Evolutionary conservation across 2,329 filamentous ascomycete species (phyloP), one percentile per base, ranked within the genome.

Genomic region (Penicillium sp.): DNA sequence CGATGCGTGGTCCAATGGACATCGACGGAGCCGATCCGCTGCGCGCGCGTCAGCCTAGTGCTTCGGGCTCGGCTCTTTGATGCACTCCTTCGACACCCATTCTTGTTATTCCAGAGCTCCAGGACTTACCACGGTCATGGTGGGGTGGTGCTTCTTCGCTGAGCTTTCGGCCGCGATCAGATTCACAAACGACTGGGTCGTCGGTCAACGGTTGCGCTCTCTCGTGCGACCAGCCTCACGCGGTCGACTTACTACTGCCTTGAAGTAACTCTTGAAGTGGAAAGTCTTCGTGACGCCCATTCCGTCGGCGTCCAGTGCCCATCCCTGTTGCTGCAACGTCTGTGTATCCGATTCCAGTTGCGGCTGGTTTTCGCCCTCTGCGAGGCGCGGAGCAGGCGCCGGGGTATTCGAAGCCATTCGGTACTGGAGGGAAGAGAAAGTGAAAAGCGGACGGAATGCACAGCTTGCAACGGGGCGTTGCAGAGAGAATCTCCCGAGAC

Each of bases 1-100:
- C 51, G 47, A 53, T 69, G 65, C 28, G 65, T 68, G 11, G 65
- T 67, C 65, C 65, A 69, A 52, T 65, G 58, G 37, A 67, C 51
- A 44, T 64, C 58, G 25, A 67, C 63, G 2, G 62, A 64, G 5
- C 63, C 63, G 43, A 65, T 54, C 32, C 61, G 53, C 62, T 65
- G 36, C 11, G 16, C 3, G 11, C 36, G 19, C 14, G 19, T 51
- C 20, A 58, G 44, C 11, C 10, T 7, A 11, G 21, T 7, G 21
- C 11, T 23, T 33, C 21, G 14, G 11, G 23, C 20, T 35, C n/a
- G n/a, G 8, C 5, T 28, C 17, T 10, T 20, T 7, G 7, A 11
- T 15, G n/a, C n/a, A n/a, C n/a, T n/a, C n/a, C n/a, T n/a, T n/a
- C n/a, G n/a, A n/a, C n/a, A n/a, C n/a, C n/a, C n/a, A n/a, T n/a